A percentile compares a stretch with the other conserved stretches of the same genome.
Conservation (phyloP, 2,329 filamentous ascomycete species). For the Didymella keratinophila region DNA sequence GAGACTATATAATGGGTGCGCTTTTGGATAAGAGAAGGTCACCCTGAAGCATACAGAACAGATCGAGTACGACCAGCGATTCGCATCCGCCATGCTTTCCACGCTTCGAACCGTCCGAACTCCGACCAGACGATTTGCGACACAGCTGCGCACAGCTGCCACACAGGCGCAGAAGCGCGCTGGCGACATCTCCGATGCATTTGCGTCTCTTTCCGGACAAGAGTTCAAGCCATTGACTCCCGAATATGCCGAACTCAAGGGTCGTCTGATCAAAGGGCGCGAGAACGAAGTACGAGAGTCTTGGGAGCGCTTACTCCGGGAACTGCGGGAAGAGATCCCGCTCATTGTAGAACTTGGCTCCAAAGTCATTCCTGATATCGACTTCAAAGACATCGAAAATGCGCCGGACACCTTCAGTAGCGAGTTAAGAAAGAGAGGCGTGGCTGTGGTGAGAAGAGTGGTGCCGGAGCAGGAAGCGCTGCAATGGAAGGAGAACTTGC, state of each 20-base stretch:
- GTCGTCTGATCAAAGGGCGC: conserved; percentile 53
- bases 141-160: conserved; percentile 39
- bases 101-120: conserved; percentile 38
- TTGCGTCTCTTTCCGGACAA: conserved; percentile 58
- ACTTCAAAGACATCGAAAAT: conserved; percentile 56
- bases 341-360: conserved; percentile 54
- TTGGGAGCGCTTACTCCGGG: conserved; percentile 56
- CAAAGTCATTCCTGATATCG: conserved; percentile 56
- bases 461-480: conserved; percentile 55
- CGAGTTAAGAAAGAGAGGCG: conserved; percentile 65
- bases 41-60: conserved; percentile 19
- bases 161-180: conserved; percentile 53
- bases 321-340: conserved; percentile 56
- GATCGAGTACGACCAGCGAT: conserved; percentile 8
- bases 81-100: conserved; percentile 38
- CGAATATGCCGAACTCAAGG: conserved; percentile 57
- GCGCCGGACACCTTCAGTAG: conserved; percentile 64
- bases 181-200: conserved; percentile 61
- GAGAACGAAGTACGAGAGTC: conserved; percentile 58
- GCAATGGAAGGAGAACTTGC: conserved; percentile 55
- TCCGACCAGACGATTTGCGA: conserved; percentile 28
- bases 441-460: conserved; percentile 58
- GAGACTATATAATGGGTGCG: conserved; percentile 32
- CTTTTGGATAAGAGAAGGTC: conserved; percentile 19
- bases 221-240: conserved; percentile 55